Evolutionary conservation across 345 rosid genomes (phyloP).

Genomic region (Populus deltoides): DNA sequence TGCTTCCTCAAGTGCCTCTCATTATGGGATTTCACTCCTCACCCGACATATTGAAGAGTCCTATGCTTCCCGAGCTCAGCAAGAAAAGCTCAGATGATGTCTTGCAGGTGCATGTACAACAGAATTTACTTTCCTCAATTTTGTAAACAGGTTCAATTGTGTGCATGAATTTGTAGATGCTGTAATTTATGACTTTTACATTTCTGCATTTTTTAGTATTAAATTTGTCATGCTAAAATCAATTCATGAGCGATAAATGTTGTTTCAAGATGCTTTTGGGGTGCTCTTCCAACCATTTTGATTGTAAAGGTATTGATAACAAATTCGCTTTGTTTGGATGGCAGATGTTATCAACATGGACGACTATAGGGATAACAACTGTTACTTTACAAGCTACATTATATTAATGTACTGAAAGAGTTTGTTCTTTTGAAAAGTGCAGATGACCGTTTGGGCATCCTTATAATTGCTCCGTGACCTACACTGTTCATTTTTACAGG

Average conservation of each 20-base stretch:
- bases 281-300: not conserved
- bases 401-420: no score
- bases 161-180: not conserved
- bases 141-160: conserved; percentile 3
- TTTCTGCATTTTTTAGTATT: not conserved
- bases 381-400: not conserved
- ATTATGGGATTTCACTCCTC: conserved; percentile 75
- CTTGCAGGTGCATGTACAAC: conserved; percentile 5
- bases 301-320: not conserved
- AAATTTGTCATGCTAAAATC: not conserved
- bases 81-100: conserved; percentile 33
- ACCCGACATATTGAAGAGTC: conserved; percentile 71
- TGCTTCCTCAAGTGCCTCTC: conserved; percentile 90
- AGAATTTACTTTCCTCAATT: conserved; percentile 11
- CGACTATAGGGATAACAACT: not conserved
- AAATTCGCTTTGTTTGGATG: not conserved
- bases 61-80: conserved; percentile 42
- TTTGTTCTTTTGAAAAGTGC: no score
- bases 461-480: no score
- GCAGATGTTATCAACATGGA: not conserved
- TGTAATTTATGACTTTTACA: not conserved
- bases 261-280: not conserved
- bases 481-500: no score
- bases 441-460: no score
- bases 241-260: not conserved